A percentile compares a stretch with the other conserved stretches of the same genome.
These are phyloP conservation scores for Mycena venus DNA, from an alignment of 768 basidiomycete species.

Conservation along the genomic window DNA sequence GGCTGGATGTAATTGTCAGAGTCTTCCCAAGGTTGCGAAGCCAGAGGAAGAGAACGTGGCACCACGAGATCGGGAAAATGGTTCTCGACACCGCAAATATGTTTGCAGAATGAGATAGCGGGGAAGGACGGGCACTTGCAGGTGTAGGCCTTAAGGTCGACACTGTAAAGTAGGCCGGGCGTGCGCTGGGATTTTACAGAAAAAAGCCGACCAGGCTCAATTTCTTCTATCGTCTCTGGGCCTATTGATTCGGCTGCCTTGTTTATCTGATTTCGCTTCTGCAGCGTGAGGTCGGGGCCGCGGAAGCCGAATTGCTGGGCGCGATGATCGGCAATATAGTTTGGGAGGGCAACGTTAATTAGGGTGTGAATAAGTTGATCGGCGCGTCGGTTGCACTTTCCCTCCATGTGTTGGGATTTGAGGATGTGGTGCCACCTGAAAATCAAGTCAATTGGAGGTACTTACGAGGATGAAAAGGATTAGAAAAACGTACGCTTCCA, in stretches of 20 bases:
- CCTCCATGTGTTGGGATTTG: too few relatives aligned
- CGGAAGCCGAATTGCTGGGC: constrained; percentile 30
- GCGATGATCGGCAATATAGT: too few relatives aligned
- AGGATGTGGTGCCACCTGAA: too few relatives aligned
- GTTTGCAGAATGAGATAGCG: constrained; percentile 26
- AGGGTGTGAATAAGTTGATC: too few relatives aligned
- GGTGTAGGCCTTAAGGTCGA: constrained; percentile 12
- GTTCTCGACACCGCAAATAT: constrained; percentile 23
- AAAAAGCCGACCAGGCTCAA: neutral
- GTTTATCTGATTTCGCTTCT: too few relatives aligned
- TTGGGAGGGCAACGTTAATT: too few relatives aligned
- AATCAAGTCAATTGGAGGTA: too few relatives aligned
- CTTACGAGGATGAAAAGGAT: too few relatives aligned
- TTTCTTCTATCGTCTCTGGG: neutral
- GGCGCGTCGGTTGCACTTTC: too few relatives aligned
- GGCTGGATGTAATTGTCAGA: neutral
- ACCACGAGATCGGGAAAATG: neutral
- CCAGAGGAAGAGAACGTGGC: neutral
- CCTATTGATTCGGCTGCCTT: too few relatives aligned
- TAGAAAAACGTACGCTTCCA: too few relatives aligned
- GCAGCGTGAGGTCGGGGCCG: constrained; percentile 21
- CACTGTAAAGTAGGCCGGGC: neutral
- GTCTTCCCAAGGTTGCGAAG: neutral
- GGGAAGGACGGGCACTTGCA: constrained; percentile 25
- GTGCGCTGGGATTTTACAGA: constrained; percentile 1